A percentile compares a stretch with the other conserved stretches of the same genome.
These are phyloP conservation scores for Colletotrichum plurivorum DNA, from an alignment of 2,329 filamentous ascomycete species.

Conservation along the genomic window DNA sequence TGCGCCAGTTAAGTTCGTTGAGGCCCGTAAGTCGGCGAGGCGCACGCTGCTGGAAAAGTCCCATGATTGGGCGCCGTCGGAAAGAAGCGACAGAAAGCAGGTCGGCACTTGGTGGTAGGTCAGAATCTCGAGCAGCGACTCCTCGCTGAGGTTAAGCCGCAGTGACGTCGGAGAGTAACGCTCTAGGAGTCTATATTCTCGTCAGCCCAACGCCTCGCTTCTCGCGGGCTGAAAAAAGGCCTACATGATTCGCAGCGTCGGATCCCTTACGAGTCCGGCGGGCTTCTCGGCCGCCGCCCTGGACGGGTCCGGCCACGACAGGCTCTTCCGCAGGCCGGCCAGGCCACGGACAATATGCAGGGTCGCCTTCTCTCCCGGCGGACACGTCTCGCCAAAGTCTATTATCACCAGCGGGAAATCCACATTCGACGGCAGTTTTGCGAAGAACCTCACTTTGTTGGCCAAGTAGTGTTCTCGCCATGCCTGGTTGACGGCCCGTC, in stretches of 20 bases:
- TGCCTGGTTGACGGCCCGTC: not conserved
- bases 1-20: not conserved
- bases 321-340: slow-evolving; percentile 13
- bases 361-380: not conserved
- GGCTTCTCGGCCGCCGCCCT: not conserved
- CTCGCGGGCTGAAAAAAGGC: not conserved
- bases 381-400: slow-evolving; percentile 2
- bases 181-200: slow-evolving; percentile 12
- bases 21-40: slow-evolving; percentile 20
- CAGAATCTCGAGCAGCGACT: slow-evolving; percentile 19
- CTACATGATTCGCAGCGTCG: slow-evolving; percentile 26
- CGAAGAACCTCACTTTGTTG: slow-evolving; percentile 17
- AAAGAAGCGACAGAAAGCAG: slow-evolving; percentile 17
- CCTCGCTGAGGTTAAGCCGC: slow-evolving; percentile 27
- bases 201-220: not conserved
- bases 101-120: slow-evolving; percentile 30
- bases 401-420: slow-evolving; percentile 23
- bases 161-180: slow-evolving; percentile 21
- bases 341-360: slow-evolving; percentile 13
- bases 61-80: slow-evolving; percentile 21
- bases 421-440: not conserved
- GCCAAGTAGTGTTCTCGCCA: slow-evolving; percentile 17
- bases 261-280: slow-evolving; percentile 1
- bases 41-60: slow-evolving; percentile 26
- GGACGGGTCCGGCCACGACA: slow-evolving; percentile 9